These are phyloP conservation scores for Trichocladium uniseriatum DNA, from an alignment of 495 filamentous ascomycete genomes.

Conservation along the genomic window DNA sequence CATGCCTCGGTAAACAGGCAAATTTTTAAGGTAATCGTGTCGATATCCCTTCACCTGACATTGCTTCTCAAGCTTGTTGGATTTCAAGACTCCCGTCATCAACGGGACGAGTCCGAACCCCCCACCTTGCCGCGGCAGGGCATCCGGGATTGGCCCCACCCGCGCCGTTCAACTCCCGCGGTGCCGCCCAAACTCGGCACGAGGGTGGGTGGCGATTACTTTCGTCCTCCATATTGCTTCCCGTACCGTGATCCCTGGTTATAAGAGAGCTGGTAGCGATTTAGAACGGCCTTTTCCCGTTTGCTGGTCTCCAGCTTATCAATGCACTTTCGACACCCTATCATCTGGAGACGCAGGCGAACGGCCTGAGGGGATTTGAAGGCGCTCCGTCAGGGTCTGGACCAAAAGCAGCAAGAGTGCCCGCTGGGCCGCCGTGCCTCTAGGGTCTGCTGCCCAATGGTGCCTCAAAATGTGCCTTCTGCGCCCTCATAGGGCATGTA, in stretches of 20 bases:
- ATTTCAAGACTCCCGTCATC: neutral
- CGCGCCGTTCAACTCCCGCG: conserved; percentile 10
- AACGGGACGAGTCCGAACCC: conserved; percentile 13
- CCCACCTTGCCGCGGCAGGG: neutral
- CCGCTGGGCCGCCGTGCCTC: conserved; percentile 16
- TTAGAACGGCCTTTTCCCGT: neutral
- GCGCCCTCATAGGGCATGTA: conserved; percentile 29
- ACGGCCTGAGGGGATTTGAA: neutral
- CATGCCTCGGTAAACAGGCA: no score
- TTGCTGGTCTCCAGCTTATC: neutral
- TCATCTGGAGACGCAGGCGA: neutral
- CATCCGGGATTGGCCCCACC: neutral
- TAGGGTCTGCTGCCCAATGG: conserved; percentile 27
- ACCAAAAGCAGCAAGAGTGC: conserved; percentile 5
- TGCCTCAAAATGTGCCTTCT: conserved; percentile 16
- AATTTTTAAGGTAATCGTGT: no score
- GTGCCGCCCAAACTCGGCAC: conserved; percentile 7
- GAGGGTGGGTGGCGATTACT: conserved; percentile 8
- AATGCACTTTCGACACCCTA: neutral
- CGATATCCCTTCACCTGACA: no score
- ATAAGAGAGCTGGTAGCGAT: conserved; percentile 2
- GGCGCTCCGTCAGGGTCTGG: neutral
- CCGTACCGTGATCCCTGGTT: neutral
- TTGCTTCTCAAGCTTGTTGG: no score
- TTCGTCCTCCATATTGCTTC: conserved; percentile 8